Evolutionary conservation across 345 rosid genomes (phyloP), one percentile per base, ranked within the genome.

Genomic region (Linum lewisii): DNA sequence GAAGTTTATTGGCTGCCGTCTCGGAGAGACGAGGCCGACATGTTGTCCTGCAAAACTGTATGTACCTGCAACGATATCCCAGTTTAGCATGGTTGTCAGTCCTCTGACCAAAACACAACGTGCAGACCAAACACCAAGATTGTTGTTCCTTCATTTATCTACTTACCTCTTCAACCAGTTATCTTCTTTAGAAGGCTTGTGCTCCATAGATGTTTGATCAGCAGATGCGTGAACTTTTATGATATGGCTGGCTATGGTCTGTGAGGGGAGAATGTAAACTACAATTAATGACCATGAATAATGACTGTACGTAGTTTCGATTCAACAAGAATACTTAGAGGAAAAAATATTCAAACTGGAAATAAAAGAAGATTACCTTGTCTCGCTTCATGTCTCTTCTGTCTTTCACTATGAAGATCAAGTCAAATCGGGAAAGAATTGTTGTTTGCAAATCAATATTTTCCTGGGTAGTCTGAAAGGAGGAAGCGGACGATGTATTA

Each of bases 151-250:
- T 47, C 49, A 21, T 24, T 21, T 25, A 51, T 58, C 54, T 20
- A 38, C 51, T 32, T 65, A 92, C 95, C 96, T 86, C 78, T 86
- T 92, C 59, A 92, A 82, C 98, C 94, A 92, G 66, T 88, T 92
- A 60, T 86, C 89, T 82, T 84, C 98, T 77, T 80, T 92, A 38
- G 86, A 63, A 75, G 22, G 60, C 74, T 57, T 77, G 64, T 57
- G 67, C 45, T 92, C 94, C 24, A 59, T 68, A 0, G 90, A 71
- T 55, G 68, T 65, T 64, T 78, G 74, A 73, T 72, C 79, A 2
- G 94, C 98, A 73, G 97, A 88, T 57, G 98, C 98, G 76, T 88
- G 98, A 44, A 92, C 78, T 77, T 78, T 92, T 67, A 92, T 92
- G 69, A 92, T 83, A 73, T 88, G 97, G 78, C 84, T 83, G 61